Conservation (phyloP, 2,329 filamentous ascomycete genomes). For the Hymenoscyphus repandus region DNA sequence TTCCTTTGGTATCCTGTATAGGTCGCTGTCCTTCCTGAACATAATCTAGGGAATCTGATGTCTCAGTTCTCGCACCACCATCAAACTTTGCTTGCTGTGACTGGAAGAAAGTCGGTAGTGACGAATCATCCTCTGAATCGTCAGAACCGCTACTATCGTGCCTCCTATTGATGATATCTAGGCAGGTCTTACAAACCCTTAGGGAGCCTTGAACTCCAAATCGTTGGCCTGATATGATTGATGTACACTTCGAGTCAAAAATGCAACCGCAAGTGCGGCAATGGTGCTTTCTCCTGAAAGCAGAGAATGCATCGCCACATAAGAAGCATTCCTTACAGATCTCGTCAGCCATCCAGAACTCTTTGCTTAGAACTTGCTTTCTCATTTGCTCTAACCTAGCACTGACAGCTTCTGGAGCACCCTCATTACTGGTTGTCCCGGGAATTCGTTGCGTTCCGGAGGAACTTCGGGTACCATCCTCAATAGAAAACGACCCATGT, state of each 20-base stretch:
- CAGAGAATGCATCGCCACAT: slow-evolving; percentile 84
- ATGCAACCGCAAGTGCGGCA: slow-evolving; percentile 97
- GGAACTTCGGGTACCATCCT: slow-evolving; percentile 35
- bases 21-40: slow-evolving; percentile 30
- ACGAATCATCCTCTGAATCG: slow-evolving; percentile 75
- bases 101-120: slow-evolving; percentile 57
- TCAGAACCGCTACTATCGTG: slow-evolving; percentile 85
- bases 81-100: slow-evolving; percentile 44
- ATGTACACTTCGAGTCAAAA: slow-evolving; percentile 94
- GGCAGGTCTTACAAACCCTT: slow-evolving; percentile 87
- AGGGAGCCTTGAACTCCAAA: slow-evolving; percentile 84
- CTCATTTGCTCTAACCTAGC: slow-evolving; percentile 66
- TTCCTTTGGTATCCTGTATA: slow-evolving; percentile 35
- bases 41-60: slow-evolving; percentile 33
- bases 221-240: slow-evolving; percentile 77
- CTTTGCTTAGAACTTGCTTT: slow-evolving; percentile 83
- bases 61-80: slow-evolving; percentile 35
- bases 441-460: slow-evolving; percentile 47
- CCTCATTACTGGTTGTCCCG: slow-evolving; percentile 51
- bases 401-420: slow-evolving; percentile 53
- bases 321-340: slow-evolving; percentile 96
- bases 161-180: slow-evolving; percentile 83
- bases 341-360: slow-evolving; percentile 99
- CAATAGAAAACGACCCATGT: slow-evolving; percentile 50
- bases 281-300: slow-evolving; percentile 93